Conservation (phyloP, 768 basidiomycete genomes). For the Russula sp. region DNA sequence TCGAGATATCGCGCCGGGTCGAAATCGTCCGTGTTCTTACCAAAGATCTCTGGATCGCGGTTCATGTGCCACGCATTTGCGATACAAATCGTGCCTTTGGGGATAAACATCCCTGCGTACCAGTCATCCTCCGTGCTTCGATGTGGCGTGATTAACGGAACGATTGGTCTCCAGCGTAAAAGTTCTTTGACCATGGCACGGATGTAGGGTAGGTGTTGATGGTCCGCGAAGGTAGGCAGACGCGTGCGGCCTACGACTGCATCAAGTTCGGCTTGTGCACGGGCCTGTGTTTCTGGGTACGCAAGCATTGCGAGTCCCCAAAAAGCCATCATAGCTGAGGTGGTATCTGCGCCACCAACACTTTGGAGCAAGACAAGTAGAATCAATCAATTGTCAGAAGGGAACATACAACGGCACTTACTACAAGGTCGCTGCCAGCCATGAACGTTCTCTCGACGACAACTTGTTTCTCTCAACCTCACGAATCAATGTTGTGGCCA, state of each 20-base stretch:
- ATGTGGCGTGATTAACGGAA: neutral
- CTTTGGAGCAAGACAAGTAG: neutral
- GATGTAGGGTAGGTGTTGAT: neutral
- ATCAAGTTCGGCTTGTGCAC: constrained; percentile 3
- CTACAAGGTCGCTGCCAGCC: constrained; percentile 1
- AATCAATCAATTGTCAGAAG: neutral
- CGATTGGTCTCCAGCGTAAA: neutral
- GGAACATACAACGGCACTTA: neutral
- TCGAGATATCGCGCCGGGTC: constrained; percentile 2
- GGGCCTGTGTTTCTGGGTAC: neutral
- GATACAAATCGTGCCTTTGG: neutral
- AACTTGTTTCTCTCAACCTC: neutral
- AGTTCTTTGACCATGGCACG: constrained; percentile 7
- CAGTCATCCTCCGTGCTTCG: neutral
- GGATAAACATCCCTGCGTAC: neutral
- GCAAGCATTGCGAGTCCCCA: neutral
- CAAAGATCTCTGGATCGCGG: constrained; percentile 4
- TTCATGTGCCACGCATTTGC: constrained; percentile 2
- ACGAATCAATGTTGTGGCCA: neutral
- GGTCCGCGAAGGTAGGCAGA: neutral
- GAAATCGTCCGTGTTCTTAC: neutral
- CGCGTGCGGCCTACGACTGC: neutral
- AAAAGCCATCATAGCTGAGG: neutral
- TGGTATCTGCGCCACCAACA: neutral
- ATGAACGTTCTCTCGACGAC: constrained; percentile 1